Evolutionary conservation across 2,329 filamentous ascomycete genomes (phyloP).

Genomic region (Aspergillus novofumigatus): DNA sequence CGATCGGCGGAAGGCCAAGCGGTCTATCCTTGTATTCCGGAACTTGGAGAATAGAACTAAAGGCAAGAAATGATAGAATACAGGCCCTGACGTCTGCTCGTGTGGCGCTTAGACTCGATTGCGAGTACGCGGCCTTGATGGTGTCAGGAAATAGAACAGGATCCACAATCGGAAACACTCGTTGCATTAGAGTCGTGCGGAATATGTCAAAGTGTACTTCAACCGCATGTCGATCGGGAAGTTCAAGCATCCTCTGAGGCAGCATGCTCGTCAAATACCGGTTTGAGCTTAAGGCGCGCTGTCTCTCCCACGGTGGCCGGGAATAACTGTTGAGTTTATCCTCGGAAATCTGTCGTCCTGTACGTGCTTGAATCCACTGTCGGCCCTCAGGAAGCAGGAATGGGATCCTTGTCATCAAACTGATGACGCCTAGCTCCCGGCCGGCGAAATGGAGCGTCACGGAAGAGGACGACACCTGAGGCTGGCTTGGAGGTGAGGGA

Average conservation of each 20-base stretch:
- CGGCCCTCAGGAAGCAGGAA: slow-evolving; percentile 47
- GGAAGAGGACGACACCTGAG: slow-evolving; percentile 22
- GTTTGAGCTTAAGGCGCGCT: slow-evolving; percentile 22
- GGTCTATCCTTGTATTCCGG: not conserved
- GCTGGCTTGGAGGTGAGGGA: slow-evolving; percentile 7
- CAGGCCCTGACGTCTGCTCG: slow-evolving; percentile 42
- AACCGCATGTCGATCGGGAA: slow-evolving; percentile 35
- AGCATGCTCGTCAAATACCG: slow-evolving; percentile 17
- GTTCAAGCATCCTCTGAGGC: slow-evolving; percentile 20
- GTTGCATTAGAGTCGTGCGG: slow-evolving; percentile 33
- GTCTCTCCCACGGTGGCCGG: slow-evolving; percentile 34
- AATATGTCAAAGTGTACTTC: slow-evolving; percentile 33
- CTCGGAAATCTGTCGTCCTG: slow-evolving; percentile 37
- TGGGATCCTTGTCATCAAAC: slow-evolving; percentile 47
- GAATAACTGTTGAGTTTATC: slow-evolving; percentile 23
- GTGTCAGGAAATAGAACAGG: slow-evolving; percentile 45
- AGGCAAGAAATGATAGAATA: slow-evolving; percentile 47
- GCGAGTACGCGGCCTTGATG: slow-evolving; percentile 43
- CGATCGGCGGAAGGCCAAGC: slow-evolving; percentile 20
- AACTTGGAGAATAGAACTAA: slow-evolving; percentile 28
- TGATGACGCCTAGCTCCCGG: slow-evolving; percentile 45
- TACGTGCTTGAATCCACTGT: slow-evolving; percentile 46
- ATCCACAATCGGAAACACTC: slow-evolving; percentile 50
- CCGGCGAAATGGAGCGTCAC: slow-evolving; percentile 48
- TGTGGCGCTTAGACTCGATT: slow-evolving; percentile 17